Evolutionary conservation across 2,329 filamentous ascomycete genomes (phyloP).

Genomic region (Hymenoscyphus repandus): DNA sequence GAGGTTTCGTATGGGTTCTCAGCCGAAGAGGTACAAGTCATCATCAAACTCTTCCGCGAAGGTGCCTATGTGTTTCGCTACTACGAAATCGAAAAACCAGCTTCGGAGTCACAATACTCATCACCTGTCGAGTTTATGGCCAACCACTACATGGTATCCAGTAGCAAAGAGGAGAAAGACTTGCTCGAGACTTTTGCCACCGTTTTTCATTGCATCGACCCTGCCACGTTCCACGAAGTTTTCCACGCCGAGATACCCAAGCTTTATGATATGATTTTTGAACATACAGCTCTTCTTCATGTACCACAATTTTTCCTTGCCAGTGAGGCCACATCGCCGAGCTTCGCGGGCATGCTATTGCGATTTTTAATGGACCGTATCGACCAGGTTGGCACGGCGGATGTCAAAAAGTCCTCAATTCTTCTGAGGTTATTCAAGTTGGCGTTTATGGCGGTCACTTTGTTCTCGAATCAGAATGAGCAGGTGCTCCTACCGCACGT

Average conservation of each 20-base stretch:
- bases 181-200: slow-evolving; percentile 96
- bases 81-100: slow-evolving; percentile 81
- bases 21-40: slow-evolving; percentile 92
- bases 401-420: slow-evolving; percentile 90
- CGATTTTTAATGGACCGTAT: slow-evolving; percentile 97
- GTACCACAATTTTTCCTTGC: slow-evolving; percentile 97
- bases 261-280: slow-evolving; percentile 96
- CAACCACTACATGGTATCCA: slow-evolving; percentile 91
- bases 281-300: slow-evolving; percentile 88
- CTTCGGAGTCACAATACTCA: slow-evolving; percentile 65
- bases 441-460: slow-evolving; percentile 97
- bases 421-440: slow-evolving; percentile 92
- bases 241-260: slow-evolving; percentile 97
- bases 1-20: slow-evolving; percentile 96
- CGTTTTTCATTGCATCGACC: slow-evolving; percentile 97
- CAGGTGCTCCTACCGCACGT: slow-evolving; percentile 93
- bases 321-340: slow-evolving; percentile 96
- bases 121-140: slow-evolving; percentile 89
- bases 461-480: slow-evolving; percentile 93
- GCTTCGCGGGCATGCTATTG: slow-evolving; percentile 96
- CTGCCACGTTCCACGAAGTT: slow-evolving; percentile 96
- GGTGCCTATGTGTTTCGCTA: slow-evolving; percentile 96
- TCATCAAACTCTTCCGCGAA: slow-evolving; percentile 96
- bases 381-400: slow-evolving; percentile 85
- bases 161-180: slow-evolving; percentile 94